These are phyloP conservation scores for Didymella glomerata DNA, from an alignment of 2,329 filamentous ascomycete species.

Conservation along the genomic window DNA sequence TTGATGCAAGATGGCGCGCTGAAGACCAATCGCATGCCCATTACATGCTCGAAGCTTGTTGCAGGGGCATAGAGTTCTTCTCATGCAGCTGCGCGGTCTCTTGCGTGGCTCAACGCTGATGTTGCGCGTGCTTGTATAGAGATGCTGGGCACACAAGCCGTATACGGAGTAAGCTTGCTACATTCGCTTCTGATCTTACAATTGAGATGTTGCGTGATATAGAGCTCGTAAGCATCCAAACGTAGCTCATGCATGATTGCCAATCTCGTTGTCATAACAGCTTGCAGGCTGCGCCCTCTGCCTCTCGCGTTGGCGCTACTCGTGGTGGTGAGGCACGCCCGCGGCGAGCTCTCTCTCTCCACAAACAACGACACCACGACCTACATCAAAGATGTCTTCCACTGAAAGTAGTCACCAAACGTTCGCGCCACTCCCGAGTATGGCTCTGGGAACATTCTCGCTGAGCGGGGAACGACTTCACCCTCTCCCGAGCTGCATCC, in stretches of 20 bases:
- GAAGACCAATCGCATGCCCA: background rate
- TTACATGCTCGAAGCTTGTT: background rate
- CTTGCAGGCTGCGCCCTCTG: background rate
- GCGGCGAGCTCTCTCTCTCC: conserved; percentile 3
- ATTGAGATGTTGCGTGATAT: background rate
- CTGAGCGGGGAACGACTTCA: background rate
- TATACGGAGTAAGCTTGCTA: background rate
- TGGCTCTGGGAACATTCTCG: background rate
- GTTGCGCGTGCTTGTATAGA: background rate
- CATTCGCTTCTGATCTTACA: background rate
- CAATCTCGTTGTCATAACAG: background rate
- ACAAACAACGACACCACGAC: conserved; percentile 4
- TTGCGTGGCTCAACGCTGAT: background rate
- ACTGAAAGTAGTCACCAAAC: background rate
- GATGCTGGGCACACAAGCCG: background rate
- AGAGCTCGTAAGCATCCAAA: background rate
- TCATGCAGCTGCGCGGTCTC: background rate
- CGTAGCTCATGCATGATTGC: background rate
- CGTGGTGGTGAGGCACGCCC: conserved; percentile 1
- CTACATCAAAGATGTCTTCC: background rate
- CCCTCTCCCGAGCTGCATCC: background rate
- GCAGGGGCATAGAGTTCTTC: background rate
- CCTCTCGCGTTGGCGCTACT: conserved; percentile 5
- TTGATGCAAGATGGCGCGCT: background rate
- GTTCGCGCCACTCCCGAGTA: background rate